Evolutionary conservation across 305 asterid genomes (phyloP), one percentile per base, ranked within the genome.

Genomic region (Ilex paraguariensis): DNA sequence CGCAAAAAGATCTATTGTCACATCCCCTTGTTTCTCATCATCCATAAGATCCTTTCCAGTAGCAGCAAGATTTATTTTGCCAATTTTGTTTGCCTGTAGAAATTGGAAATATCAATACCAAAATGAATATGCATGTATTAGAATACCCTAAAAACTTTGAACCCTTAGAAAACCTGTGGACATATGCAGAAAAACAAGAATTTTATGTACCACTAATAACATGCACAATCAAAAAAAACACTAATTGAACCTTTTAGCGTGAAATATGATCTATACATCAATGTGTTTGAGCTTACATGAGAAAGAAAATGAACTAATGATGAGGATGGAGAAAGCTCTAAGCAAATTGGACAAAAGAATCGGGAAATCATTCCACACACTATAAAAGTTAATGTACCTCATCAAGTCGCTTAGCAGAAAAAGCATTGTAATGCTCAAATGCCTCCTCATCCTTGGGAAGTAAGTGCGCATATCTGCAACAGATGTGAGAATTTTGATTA

Each of bases 1-100:
- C 76, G 96, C 64, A 82, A 82, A 90, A 62, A 93, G 96, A 77
- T 90, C 99, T 54, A 93, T 97, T 10, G 95, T 84, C 56, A 93
- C 96, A 67, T 93, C 99, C 66, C 97, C 96, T 83, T 73, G 95
- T 79, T 93, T 90, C 69, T 93, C 97, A 31, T 90, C 99, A 69
- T 93, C 99, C 99, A 93, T 93, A 72, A 93, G 97, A 83, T 93
- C 99, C 82, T 93, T 93, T 52, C 99, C 99, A 63, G 91, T 93
- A 66, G 99, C 99, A 79, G 99, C 99, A 73, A 93, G 95, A 83
- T 90, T 93, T 66, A 93, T 90, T 79, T 84, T 90, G 64, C 99
- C 99, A 81, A 93, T 93, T 77, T 83, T 93, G 75, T 82, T 90
- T 57, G 99, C 99, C 99, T 93, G 88, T 60, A 32, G 51, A 46